Conservation (phyloP, 2,329 filamentous ascomycete species). For the Plectosphaerella cucumerina region DNA sequence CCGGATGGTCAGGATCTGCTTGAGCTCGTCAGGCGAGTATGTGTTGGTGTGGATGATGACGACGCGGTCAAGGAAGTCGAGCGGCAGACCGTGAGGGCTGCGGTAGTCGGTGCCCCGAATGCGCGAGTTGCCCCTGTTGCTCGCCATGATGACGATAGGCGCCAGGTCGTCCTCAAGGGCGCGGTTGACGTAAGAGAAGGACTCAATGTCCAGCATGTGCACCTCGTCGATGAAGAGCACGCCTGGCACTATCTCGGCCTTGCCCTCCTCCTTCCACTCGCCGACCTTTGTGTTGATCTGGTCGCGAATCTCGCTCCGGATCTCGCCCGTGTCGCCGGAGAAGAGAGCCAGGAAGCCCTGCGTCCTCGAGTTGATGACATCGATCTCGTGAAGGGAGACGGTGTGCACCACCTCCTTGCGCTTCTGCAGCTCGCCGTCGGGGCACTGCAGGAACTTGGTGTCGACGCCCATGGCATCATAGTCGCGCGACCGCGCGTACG, state of each 20-base stretch:
- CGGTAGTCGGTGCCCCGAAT: conserved; percentile 93
- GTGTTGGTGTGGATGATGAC: conserved; percentile 93
- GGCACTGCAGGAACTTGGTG: conserved; percentile 96
- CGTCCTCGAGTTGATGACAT: conserved; percentile 98
- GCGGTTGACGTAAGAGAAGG: conserved; percentile 97
- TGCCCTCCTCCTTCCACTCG: conserved; percentile 99
- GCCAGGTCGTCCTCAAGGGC: conserved; percentile 92
- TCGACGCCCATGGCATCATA: conserved; percentile 99
- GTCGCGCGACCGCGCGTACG: conserved; percentile 90
- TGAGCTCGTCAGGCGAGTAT: conserved; percentile 80
- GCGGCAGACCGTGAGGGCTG: conserved; percentile 86
- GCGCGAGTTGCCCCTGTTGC: conserved; percentile 86
- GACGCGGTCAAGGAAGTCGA: conserved; percentile 93
- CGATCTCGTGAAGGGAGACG: conserved; percentile 94
- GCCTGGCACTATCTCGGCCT: conserved; percentile 94
- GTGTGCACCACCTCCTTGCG: conserved; percentile 97
- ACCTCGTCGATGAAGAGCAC: conserved; percentile 99
- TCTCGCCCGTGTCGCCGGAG: conserved; percentile 96
- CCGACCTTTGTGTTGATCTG: conserved; percentile 99
- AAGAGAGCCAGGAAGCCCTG: conserved; percentile 97
- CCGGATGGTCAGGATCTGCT: conserved; percentile 86
- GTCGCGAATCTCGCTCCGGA: conserved; percentile 92
- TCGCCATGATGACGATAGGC: conserved; percentile 98
- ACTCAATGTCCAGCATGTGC: conserved; percentile 99
- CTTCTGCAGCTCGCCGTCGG: conserved; percentile 95